Evolutionary conservation across 1,284 basidiomycete genomes (phyloP).

Genomic region (Rhodotorula sp.): DNA sequence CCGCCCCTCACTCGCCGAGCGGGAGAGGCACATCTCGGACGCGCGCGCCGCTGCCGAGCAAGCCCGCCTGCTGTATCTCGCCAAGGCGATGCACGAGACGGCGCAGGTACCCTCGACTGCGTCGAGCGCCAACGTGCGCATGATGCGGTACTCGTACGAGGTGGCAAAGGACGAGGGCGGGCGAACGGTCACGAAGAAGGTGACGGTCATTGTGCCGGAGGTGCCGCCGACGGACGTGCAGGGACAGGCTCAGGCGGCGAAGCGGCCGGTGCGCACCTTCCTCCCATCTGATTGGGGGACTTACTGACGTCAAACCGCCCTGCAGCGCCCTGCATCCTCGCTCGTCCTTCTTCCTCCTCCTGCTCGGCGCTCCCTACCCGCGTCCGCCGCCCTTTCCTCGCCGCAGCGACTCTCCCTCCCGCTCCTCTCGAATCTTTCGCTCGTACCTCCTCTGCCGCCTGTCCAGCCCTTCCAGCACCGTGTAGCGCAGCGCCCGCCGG

Average conservation of each 20-base stretch:
- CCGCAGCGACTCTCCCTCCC: not conserved
- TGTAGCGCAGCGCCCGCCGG: not conserved
- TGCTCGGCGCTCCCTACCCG: not conserved
- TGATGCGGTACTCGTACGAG: slow-evolving; percentile 6
- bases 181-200: not conserved
- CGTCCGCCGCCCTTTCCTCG: not conserved
- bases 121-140: not conserved
- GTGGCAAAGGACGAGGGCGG: slow-evolving; percentile 8
- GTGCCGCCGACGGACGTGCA: not conserved
- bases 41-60: slow-evolving; percentile 12
- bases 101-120: not conserved
- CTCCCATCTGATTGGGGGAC: not conserved
- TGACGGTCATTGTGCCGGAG: slow-evolving; percentile 20
- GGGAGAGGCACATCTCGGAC: not conserved
- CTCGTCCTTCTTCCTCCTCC: slow-evolving; percentile 1
- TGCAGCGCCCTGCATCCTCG: not conserved
- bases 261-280: not conserved
- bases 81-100: not conserved
- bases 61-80: slow-evolving; percentile 7
- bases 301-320: too few species aligned
- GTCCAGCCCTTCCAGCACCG: not conserved
- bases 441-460: not conserved
- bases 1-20: not conserved
- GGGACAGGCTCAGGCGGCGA: not conserved
- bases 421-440: not conserved